Base-by-base conservation (phyloP, 2,329 filamentous ascomycete genomes). In the Hirsutella minnesotensis region DNA sequence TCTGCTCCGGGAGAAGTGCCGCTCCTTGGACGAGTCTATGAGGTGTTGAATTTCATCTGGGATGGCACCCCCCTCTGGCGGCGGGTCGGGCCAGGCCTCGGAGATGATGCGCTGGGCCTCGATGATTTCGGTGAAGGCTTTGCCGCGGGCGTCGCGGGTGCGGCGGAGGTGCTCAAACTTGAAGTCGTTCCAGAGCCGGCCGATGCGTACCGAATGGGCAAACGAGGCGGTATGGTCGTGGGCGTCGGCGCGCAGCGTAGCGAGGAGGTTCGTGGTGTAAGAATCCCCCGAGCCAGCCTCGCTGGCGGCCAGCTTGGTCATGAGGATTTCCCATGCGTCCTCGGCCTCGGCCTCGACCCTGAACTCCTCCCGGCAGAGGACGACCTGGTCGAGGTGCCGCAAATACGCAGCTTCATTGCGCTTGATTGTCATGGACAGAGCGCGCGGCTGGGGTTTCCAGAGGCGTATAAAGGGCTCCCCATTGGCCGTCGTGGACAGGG, bases 381-480 rank as follows among this genome's bases (percentile, higher is more conserved):
- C 47, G 1, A 67, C 51, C 15, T 53, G 53, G 38, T 62, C 45
- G 12, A 72, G 57, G 15, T 68, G 61, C 37, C 56, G 55, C 36
- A 67, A 59, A n/a, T 70, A 69, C 61, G 56, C 4, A 55, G 46
- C 16, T 72, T n/a, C 57, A 51, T 75, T 76, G 40, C 73, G 63
- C 9, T 67, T 63, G 2, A 89, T 52, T 15, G 81, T 68, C 9
- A 72, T 63, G n/a, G 69, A 73, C 18, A 89, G 59, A n/a, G 61
- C 60, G 1, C 56, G 55, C 2, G 80, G 72, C 57, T 88, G 81
- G 4, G 79, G 79, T 57, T 83, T 84, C 47, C 65, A 70, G 37
- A 81, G 60, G 30, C 84, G 76, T 22, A 90, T 58, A 53, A 88
- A 82, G 1, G 82, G 75, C 20, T 79, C 60, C 21, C 68, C 69